Evolutionary conservation across 768 basidiomycete genomes (phyloP).

Genomic region (Auriscalpium microsporum): DNA sequence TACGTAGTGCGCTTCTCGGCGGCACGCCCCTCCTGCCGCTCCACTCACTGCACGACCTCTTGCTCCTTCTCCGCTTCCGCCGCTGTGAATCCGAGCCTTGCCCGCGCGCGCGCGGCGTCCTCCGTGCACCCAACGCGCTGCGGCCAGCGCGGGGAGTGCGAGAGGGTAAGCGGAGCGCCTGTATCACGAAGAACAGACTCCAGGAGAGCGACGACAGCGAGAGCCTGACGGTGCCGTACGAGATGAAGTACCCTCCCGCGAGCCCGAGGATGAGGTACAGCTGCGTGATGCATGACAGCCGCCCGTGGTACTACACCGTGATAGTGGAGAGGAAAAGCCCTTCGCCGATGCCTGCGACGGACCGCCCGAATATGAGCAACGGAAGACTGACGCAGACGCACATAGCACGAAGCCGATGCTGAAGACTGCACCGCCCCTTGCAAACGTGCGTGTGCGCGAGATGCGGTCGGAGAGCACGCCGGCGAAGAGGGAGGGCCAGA

Average conservation of each 20-base stretch:
- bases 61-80: conserved; percentile 24
- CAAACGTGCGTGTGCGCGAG: conserved; percentile 37
- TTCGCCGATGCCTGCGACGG: conserved; percentile 39
- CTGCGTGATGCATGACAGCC: conserved; percentile 33
- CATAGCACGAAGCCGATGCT: conserved; percentile 34
- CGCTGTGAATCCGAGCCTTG: conserved; percentile 16
- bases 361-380: conserved; percentile 35
- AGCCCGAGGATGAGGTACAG: conserved; percentile 37
- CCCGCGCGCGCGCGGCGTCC: conserved; percentile 25
- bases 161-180: conserved; percentile 26
- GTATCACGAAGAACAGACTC: conserved; percentile 30
- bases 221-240: conserved; percentile 28
- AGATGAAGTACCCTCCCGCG: conserved; percentile 30
- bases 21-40: neutral
- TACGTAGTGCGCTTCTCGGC: conserved; percentile 2
- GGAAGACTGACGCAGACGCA: conserved; percentile 27
- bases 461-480: conserved; percentile 39
- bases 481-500: conserved; percentile 28
- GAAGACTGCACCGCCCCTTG: conserved; percentile 34
- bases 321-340: conserved; percentile 36
- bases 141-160: conserved; percentile 36
- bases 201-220: conserved; percentile 24
- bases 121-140: conserved; percentile 25
- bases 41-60: conserved; percentile 15
- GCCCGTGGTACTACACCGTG: conserved; percentile 34